phyloP scores from a whole-genome alignment of 1,284 basidiomycete species.

The Moniliella sp. region DNA sequence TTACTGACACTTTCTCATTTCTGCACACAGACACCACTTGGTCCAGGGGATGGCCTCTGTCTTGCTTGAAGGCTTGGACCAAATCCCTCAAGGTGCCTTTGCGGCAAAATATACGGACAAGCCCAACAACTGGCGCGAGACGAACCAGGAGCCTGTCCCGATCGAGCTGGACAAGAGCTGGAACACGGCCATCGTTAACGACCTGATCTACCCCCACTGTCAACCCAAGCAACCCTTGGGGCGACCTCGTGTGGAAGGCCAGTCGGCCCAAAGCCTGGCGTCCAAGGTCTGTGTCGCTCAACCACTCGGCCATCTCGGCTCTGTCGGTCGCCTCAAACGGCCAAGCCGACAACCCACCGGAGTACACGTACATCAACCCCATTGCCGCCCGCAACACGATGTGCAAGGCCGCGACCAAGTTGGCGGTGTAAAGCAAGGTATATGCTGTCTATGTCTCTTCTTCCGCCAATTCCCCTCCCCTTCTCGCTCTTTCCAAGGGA shows the following conservation, averaged over 20 bases:
- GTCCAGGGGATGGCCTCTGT: conserved; percentile 16
- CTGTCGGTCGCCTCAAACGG: no score
- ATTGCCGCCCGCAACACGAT: no score
- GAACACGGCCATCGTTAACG: not conserved
- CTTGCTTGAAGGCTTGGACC: conserved; percentile 12
- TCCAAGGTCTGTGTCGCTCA: no score
- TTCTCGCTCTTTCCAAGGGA: no score
- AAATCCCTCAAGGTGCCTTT: conserved; percentile 3
- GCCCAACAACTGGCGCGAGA: not conserved
- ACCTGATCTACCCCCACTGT: not conserved
- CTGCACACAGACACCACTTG: conserved; percentile 8
- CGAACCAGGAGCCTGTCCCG: not conserved
- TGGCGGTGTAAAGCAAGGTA: no score
- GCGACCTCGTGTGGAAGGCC: not conserved
- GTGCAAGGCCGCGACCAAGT: no score
- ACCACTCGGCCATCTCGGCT: no score
- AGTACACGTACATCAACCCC: no score
- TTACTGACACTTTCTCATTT: no score
- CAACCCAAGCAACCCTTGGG: not conserved
- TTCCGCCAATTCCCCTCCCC: no score
- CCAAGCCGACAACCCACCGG: no score
- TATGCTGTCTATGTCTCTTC: no score
- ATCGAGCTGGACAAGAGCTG: not conserved
- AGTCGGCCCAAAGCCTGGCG: not conserved
- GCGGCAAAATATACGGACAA: not conserved